Base-by-base conservation (phyloP, 164 flowering plant species). In the Magnolia sinica region DNA sequence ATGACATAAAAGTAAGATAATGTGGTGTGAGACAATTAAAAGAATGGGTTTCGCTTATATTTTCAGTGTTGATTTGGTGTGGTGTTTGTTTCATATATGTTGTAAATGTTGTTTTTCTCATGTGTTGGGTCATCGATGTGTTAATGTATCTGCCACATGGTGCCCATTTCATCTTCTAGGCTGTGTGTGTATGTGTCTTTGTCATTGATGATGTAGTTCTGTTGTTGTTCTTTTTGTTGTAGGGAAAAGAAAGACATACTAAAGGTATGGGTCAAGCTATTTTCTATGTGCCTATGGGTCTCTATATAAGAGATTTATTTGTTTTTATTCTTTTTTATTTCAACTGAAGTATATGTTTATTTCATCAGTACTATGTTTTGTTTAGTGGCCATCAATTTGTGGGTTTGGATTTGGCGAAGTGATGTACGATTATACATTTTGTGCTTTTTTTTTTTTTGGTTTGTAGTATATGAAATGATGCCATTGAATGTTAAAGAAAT, bases 1-100 rank as follows among this genome's bases (percentile, higher is more conserved):
- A 65, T 37, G 93, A 88, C 61, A 74, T 79, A 65, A 80, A 84
- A 76, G 91, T 83, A 76, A 89, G 87, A 79, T 82, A 68, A 83
- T 29, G n/a, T 14, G 49, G 7, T 23, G 50, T 68, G 70, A 29
- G 11, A 8, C 7, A 6, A 68, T 68, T 4, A 68, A 29, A 68
- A 27, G 18, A 29, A 9, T 68, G 70, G 70, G 6, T 68, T 68
- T 29, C 70, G 4, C 14, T 9, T 68, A 3, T 65, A 67, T 67
- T 9, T 68, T 29, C 13, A 19, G 4, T 29, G 27, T 68, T 7
- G 70, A 27, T 68, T 68, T 68, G 70, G 24, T 68, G 16, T 68
- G 68, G 10, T 65, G 68, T 65, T 65, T 68, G 70, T 23, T 13
- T 68, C n/a, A 29, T 68, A 27, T 16, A 23, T 68, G 70, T 68